Conservation (phyloP, 371 early-diverging fungal species). For the Paraphysoderma sedebokerense region DNA sequence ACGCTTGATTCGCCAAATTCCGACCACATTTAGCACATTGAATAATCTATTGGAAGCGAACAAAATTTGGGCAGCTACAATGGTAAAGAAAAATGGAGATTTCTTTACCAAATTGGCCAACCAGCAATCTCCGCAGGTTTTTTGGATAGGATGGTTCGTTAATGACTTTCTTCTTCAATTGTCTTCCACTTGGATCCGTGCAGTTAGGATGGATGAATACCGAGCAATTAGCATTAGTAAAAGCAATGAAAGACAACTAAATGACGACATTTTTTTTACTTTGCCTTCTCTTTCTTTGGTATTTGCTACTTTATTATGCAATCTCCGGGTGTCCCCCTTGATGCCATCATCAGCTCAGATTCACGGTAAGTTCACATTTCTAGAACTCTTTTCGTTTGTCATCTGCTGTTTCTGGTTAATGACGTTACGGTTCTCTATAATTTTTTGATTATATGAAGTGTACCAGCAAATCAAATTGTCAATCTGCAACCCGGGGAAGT, state of each 20-base stretch:
- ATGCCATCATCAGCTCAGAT: conserved; percentile 27
- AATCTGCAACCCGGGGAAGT: conserved; percentile 60
- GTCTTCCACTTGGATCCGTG: background rate
- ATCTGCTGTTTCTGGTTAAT: conserved; percentile 2
- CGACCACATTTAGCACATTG: background rate
- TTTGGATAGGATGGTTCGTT: conserved; percentile 66
- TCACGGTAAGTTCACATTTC: conserved; percentile 6
- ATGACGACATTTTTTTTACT: too few relatives aligned
- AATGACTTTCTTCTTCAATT: background rate
- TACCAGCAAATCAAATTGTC: conserved; percentile 4
- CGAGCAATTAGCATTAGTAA: background rate
- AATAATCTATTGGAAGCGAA: conserved; percentile 16
- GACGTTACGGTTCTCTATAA: background rate
- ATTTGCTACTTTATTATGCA: conserved; percentile 11
- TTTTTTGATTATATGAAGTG: conserved; percentile 1
- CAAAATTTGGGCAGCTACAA: conserved; percentile 31
- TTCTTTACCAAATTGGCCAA: conserved; percentile 39
- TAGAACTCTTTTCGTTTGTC: conserved; percentile 18
- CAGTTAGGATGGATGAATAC: too few relatives aligned
- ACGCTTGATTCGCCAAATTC: background rate
- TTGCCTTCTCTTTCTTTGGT: too few relatives aligned
- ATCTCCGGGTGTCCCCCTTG: conserved; percentile 81
- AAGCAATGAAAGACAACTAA: too few relatives aligned
- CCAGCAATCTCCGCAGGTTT: conserved; percentile 66
- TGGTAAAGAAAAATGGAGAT: conserved; percentile 22